Base-by-base conservation (phyloP, 1,284 basidiomycete genomes). In the Rhodotorula sp. region DNA sequence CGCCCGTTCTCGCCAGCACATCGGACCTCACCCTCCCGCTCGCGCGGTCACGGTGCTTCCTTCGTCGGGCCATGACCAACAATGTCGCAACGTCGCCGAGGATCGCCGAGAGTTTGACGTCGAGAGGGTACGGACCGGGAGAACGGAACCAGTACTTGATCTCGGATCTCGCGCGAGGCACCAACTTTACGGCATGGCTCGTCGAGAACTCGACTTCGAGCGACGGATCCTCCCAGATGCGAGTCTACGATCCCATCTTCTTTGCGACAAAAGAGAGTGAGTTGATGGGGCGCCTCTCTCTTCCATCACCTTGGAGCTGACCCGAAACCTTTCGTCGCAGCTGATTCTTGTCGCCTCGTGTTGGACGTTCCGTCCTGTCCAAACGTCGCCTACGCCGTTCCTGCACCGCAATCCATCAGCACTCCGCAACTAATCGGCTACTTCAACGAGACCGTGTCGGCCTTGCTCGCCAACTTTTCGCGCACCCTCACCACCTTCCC, bases 321-420 rank as follows among this genome's bases (percentile, higher is more conserved):
- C 37, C 37, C 33, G 10, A 12, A 42, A 10, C 37, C 10, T 42
- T 42, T 42, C 37, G 37, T 10, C 6, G 37, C 33, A 44, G 46
- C 67, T 79, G 64, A 76, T 75, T 72, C 80, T 33, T 83, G 82
- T 69, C 77, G 80, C 24, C 77, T 83, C 10, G 68, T 83, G 5
- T 78, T 77, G 67, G 77, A 80, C 60, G 70, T 81, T 22, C 71
- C 77, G 6, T 81, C 81, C 65, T 83, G 82, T 67, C 82, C 82
- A 2, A 69, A 77, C 12, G 77, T 83, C 33, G 82, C 82, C 18
- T 83, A 83, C 68, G 76, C 81, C n/a, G 80, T 82, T 46, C 82
- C 82, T 0, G 71, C 81, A 20, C 77, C 78, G 8, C 77, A 77
- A 1, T 57, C 66, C 0, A 71, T 81, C 46, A 68, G 78, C 4